These are phyloP conservation scores for Fusarium mexicanum DNA, from an alignment of 2,329 filamentous ascomycete genomes.

Conservation along the genomic window DNA sequence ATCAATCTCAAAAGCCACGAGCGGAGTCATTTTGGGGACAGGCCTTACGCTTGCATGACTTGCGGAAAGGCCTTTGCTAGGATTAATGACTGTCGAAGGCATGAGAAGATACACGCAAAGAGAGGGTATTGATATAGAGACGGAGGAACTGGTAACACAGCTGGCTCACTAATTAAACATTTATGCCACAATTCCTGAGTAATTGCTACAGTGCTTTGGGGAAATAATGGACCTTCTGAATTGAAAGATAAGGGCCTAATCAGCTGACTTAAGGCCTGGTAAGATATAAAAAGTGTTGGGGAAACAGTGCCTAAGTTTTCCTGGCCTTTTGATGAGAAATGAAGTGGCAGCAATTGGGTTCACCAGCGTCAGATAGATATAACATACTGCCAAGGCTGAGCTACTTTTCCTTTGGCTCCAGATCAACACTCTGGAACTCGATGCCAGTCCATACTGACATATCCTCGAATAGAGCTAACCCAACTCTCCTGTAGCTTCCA, in stretches of 20 bases:
- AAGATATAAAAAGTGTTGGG: too few relatives aligned
- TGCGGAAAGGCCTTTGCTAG: not conserved
- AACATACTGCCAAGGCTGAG: accelerated
- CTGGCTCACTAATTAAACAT: too few relatives aligned
- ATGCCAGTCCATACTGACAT: accelerated
- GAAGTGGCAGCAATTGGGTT: accelerated
- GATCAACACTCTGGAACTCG: not conserved
- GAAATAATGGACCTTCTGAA: too few relatives aligned
- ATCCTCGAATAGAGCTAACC: accelerated
- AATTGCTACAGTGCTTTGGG: too few relatives aligned
- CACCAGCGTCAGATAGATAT: accelerated
- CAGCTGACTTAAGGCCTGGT: too few relatives aligned
- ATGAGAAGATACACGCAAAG: conserved; percentile 14
- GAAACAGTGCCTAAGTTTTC: too few relatives aligned
- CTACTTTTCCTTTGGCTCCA: not conserved
- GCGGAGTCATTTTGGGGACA: not conserved
- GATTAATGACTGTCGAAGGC: not conserved
- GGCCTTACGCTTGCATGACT: not conserved
- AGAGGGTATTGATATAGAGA: not conserved
- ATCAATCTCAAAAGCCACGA: not conserved
- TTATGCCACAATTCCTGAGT: too few relatives aligned
- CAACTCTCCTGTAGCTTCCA: not conserved
- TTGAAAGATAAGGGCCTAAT: too few relatives aligned
- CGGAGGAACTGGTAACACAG: not conserved
- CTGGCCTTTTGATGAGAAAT: not conserved